Evolutionary conservation across 140 eudicot species (phyloP).

Genomic region (Oenanthe javanica): DNA sequence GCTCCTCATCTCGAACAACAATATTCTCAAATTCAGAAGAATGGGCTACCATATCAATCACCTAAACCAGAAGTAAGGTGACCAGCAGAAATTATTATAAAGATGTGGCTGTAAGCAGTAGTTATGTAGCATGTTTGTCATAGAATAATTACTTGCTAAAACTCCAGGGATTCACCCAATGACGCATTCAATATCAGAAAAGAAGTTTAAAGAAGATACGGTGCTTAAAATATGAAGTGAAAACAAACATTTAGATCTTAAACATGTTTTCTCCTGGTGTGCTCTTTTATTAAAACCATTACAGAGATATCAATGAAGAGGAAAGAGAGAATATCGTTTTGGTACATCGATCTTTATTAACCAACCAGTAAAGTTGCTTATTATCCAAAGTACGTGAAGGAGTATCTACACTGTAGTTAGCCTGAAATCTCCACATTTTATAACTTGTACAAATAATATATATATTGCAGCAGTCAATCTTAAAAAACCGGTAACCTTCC

Average conservation of each 20-base stretch:
- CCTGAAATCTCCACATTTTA: not conserved
- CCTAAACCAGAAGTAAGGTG: slow-evolving; percentile 28
- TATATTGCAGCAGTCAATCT: not conserved
- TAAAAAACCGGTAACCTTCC: not conserved
- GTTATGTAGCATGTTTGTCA: too few relatives aligned
- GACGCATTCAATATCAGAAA: too few relatives aligned
- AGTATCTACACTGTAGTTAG: not conserved
- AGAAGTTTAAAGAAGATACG: too few relatives aligned
- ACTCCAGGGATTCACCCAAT: too few relatives aligned
- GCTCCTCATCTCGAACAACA: slow-evolving; percentile 96
- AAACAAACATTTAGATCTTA: not conserved
- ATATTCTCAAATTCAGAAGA: slow-evolving; percentile 99
- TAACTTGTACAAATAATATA: not conserved
- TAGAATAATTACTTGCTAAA: too few relatives aligned
- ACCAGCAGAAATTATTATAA: not conserved
- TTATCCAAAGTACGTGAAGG: not conserved
- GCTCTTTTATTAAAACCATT: not conserved
- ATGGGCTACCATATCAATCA: slow-evolving; percentile 96
- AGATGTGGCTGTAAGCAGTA: not conserved
- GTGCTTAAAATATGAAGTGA: too few relatives aligned
- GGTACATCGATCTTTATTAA: not conserved
- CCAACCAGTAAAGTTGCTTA: not conserved
- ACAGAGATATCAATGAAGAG: not conserved
- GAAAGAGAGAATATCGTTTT: not conserved
- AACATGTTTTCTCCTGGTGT: not conserved